Evolutionary conservation across 2,329 filamentous ascomycete genomes (phyloP).

Genomic region (Trichoderma atrobrunneum): DNA sequence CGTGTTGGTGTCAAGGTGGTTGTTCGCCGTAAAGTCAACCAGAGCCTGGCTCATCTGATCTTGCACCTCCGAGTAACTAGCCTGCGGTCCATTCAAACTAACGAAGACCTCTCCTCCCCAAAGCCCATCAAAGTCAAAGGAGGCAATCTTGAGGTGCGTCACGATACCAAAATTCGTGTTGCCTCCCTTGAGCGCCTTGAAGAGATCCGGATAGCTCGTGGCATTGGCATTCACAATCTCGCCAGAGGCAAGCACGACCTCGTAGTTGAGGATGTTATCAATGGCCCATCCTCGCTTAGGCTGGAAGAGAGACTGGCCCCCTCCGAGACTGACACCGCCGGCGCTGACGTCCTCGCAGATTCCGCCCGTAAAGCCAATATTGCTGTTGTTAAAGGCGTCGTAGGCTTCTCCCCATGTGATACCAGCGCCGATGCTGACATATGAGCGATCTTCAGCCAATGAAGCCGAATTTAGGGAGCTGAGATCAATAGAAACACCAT

Average conservation of each 20-base stretch:
- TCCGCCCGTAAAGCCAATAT: background rate
- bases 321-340: slow-evolving; percentile 18
- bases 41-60: background rate
- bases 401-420: slow-evolving; percentile 25
- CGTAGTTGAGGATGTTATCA: slow-evolving; percentile 39
- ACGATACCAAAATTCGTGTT: slow-evolving; percentile 42
- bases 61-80: background rate
- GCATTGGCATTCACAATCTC: slow-evolving; percentile 37
- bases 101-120: slow-evolving; percentile 5
- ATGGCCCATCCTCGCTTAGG: slow-evolving; percentile 37
- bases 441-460: slow-evolving; percentile 18
- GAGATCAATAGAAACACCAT: slow-evolving; percentile 41
- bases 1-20: background rate
- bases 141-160: slow-evolving; percentile 27
- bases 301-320: slow-evolving; percentile 17
- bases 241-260: slow-evolving; percentile 39
- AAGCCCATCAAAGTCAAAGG: slow-evolving; percentile 26
- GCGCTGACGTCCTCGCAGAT: background rate
- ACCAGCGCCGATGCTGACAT: slow-evolving; percentile 38
- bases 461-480: slow-evolving; percentile 29
- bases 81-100: background rate
- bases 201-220: slow-evolving; percentile 38
- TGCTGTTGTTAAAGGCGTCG: background rate
- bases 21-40: slow-evolving; percentile 3
- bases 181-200: slow-evolving; percentile 44